Evolutionary conservation across 1,139 yeast genomes (phyloP).

Genomic region (Zygosaccharomyces pseudobailii): DNA sequence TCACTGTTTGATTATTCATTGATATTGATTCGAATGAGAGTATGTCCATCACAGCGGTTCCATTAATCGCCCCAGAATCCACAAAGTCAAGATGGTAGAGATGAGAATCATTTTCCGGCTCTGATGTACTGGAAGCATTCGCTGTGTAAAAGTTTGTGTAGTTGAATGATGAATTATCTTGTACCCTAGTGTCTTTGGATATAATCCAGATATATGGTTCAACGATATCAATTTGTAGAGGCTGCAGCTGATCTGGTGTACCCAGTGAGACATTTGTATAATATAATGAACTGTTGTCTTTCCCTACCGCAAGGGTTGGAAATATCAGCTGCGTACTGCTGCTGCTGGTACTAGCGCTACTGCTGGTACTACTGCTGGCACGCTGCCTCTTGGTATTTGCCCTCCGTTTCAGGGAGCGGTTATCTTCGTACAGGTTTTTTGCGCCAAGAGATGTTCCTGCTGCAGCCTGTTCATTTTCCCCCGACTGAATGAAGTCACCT

Average conservation of each 20-base stretch:
- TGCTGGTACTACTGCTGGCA: neutral
- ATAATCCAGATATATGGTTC: constrained; percentile 43
- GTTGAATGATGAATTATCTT: constrained; percentile 20
- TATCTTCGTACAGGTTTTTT: neutral
- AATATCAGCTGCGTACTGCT: constrained; percentile 2
- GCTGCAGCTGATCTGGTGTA: constrained; percentile 33
- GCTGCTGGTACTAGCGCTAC: neutral
- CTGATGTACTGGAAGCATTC: constrained; percentile 19
- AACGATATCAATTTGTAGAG: constrained; percentile 39
- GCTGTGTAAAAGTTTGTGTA: constrained; percentile 16
- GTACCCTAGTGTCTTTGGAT: constrained; percentile 24
- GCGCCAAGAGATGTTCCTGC: neutral
- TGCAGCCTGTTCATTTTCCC: neutral
- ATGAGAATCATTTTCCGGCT: constrained; percentile 6
- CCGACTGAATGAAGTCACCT: neutral
- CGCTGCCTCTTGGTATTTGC: neutral
- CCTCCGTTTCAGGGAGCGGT: neutral
- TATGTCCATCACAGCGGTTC: constrained; percentile 23
- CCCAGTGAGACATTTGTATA: constrained; percentile 39
- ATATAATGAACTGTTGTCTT: constrained; percentile 21
- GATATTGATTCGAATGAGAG: constrained; percentile 16
- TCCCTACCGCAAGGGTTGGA: constrained; percentile 25
- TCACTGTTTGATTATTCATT: neutral
- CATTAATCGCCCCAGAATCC: constrained; percentile 21
- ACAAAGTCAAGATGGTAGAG: constrained; percentile 18